A percentile compares a stretch with the other conserved stretches of the same genome.
Evolutionary conservation across 208 protist genomes (phyloP).

Genomic region (Trypanosoma mega): DNA sequence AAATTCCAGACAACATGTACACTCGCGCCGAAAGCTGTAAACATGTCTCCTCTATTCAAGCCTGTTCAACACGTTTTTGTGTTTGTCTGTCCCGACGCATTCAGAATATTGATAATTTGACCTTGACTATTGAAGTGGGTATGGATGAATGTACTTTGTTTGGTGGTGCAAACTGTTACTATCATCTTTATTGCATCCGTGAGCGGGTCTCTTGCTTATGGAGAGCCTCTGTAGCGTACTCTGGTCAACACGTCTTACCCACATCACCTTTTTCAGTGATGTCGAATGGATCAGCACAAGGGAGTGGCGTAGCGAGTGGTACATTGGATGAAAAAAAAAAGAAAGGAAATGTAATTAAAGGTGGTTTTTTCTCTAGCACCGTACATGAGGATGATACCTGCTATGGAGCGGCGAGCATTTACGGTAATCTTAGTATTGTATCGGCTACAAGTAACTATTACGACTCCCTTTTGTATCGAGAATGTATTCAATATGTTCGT

Average conservation of each 20-base stretch:
- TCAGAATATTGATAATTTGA: neutral
- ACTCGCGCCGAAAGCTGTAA: conserved; percentile 19
- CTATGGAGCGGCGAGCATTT: conserved; percentile 9
- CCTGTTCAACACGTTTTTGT: conserved; percentile 19
- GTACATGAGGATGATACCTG: too few relatives aligned
- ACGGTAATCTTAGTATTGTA: conserved; percentile 10
- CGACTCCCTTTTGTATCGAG: conserved; percentile 23
- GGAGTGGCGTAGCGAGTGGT: too few relatives aligned
- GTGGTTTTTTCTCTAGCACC: too few relatives aligned
- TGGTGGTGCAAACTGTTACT: conserved; percentile 19
- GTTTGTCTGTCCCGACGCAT: conserved; percentile 14
- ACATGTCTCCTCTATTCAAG: neutral
- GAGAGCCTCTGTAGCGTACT: conserved; percentile 1
- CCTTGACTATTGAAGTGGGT: neutral
- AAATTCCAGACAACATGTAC: conserved; percentile 21
- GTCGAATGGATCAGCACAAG: too few relatives aligned
- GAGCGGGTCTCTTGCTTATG: conserved; percentile 20
- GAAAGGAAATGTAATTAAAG: too few relatives aligned
- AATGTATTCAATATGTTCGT: conserved; percentile 23
- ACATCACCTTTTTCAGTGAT: too few relatives aligned
- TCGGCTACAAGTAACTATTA: conserved; percentile 18
- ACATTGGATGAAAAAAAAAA: too few relatives aligned
- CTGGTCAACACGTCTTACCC: too few relatives aligned
- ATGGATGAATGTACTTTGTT: neutral
- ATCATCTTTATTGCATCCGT: conserved; percentile 17